phyloP scores from a whole-genome alignment of 2,329 filamentous ascomycete species.

The Diaporthe eres region DNA sequence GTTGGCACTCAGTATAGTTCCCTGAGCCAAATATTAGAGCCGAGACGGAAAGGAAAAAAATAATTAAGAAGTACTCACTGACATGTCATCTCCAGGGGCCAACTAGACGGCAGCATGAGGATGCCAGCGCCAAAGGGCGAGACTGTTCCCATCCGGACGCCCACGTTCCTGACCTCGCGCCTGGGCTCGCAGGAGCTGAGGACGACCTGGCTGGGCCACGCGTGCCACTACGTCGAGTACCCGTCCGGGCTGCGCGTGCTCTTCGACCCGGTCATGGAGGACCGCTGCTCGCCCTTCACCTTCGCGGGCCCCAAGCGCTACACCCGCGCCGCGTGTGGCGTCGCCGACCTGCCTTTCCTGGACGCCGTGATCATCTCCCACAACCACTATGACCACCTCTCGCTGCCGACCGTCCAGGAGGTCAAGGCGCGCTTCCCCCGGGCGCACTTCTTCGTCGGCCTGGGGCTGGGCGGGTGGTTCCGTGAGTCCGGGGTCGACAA shows the following conservation, averaged over 20 bases:
- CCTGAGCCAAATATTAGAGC: background rate
- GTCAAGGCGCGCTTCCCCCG: constrained; percentile 80
- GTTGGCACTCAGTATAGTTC: no score
- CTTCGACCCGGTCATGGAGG: constrained; percentile 94
- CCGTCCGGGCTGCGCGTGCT: constrained; percentile 87
- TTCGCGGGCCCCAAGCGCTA: constrained; percentile 82
- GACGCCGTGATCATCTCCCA: constrained; percentile 88
- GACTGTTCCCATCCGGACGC: constrained; percentile 76
- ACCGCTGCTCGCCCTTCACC: constrained; percentile 83
- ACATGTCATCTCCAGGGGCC: constrained; percentile 35
- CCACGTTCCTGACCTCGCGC: constrained; percentile 75
- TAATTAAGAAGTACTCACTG: no score
- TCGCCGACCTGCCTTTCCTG: constrained; percentile 82
- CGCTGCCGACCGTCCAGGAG: constrained; percentile 79
- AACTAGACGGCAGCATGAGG: constrained; percentile 54
- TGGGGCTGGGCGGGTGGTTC: constrained; percentile 90
- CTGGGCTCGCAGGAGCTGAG: constrained; percentile 68
- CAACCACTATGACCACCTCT: constrained; percentile 94
- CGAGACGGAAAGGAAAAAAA: no score
- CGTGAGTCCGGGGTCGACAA: constrained; percentile 76
- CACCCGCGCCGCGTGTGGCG: constrained; percentile 81
- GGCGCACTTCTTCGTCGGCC: constrained; percentile 88
- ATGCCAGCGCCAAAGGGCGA: constrained; percentile 74
- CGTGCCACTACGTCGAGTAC: constrained; percentile 94
- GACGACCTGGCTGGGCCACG: constrained; percentile 95